These are phyloP conservation scores for Fraxinus nigra DNA, from an alignment of 305 asterid species.

Conservation along the genomic window DNA sequence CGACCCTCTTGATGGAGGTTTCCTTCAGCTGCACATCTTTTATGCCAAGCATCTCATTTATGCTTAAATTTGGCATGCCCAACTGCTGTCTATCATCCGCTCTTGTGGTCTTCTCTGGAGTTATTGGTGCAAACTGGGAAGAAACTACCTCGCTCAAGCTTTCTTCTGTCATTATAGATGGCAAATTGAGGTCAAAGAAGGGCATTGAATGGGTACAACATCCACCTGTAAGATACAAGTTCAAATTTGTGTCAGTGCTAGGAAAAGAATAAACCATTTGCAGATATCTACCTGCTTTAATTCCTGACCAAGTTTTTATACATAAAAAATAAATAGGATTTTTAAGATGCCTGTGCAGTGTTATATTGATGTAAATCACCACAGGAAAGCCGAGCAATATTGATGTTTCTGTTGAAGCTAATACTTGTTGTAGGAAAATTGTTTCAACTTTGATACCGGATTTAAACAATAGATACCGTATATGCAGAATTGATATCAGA, in stretches of 20 bases:
- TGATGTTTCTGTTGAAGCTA: not conserved
- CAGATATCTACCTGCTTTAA: not conserved
- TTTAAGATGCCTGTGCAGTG: not conserved
- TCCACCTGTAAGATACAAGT: constrained; percentile 44
- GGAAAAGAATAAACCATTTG: constrained; percentile 11
- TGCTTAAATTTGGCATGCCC: constrained; percentile 23
- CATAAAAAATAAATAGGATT: not conserved
- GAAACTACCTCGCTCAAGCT: constrained; percentile 29
- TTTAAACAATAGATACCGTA: no score
- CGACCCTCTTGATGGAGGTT: constrained; percentile 20
- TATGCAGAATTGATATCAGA: no score
- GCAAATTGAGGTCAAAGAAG: constrained; percentile 53
- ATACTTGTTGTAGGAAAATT: no score
- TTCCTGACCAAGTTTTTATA: not conserved
- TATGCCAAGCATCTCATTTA: constrained; percentile 23
- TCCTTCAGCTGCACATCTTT: constrained; percentile 25
- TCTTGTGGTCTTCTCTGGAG: constrained; percentile 53
- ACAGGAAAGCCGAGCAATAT: not conserved
- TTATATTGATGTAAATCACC: not conserved
- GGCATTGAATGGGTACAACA: constrained; percentile 33
- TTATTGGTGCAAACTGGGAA: constrained; percentile 54
- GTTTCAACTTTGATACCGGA: no score
- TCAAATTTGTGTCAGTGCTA: constrained; percentile 25
- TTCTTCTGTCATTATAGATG: constrained; percentile 42
- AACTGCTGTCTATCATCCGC: constrained; percentile 30